Conservation (phyloP, 2,329 filamentous ascomycete genomes). For the Aspergillus novofumigatus region DNA sequence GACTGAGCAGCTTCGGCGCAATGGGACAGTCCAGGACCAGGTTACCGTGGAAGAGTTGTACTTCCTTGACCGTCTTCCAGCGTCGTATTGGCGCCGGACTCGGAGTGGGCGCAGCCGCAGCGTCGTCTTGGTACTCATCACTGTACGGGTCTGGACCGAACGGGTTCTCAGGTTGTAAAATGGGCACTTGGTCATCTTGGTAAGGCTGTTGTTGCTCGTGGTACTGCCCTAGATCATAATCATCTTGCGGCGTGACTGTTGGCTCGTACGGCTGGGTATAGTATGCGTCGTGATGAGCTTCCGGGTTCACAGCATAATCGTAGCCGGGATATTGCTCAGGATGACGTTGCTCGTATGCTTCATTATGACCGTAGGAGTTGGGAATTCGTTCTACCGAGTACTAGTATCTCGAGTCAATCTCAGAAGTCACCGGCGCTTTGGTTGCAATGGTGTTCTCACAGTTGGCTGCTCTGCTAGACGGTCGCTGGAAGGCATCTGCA, state of each 20-base stretch:
- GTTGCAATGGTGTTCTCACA: conserved; percentile 47
- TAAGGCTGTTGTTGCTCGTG: conserved; percentile 50
- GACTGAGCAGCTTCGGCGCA: conserved; percentile 78
- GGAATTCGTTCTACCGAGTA: conserved; percentile 68
- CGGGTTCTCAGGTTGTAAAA: conserved; percentile 62
- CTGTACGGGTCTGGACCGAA: conserved; percentile 61
- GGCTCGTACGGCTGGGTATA: conserved; percentile 80
- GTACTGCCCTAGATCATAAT: conserved; percentile 55
- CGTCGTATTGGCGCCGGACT: conserved; percentile 66
- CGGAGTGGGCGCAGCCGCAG: conserved; percentile 36
- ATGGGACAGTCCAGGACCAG: conserved; percentile 95
- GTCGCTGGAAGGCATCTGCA: conserved; percentile 71
- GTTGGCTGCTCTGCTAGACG: conserved; percentile 78
- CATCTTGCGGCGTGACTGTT: conserved; percentile 51
- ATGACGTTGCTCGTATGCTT: conserved; percentile 54
- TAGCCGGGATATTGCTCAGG: conserved; percentile 49
- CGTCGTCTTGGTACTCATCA: conserved; percentile 43
- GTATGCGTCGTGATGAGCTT: conserved; percentile 83
- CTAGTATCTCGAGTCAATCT: conserved; percentile 31
- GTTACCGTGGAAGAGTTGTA: conserved; percentile 95
- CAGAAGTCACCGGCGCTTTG: conserved; percentile 2
- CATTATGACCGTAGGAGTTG: conserved; percentile 59
- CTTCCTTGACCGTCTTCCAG: conserved; percentile 98
- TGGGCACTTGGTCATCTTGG: conserved; percentile 70
- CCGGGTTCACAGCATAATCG: conserved; percentile 74